A percentile compares a stretch with the other conserved stretches of the same genome.
These are phyloP conservation scores for Apostasia shenzhenica DNA, from an alignment of 106 monocot species.

Conservation along the genomic window DNA sequence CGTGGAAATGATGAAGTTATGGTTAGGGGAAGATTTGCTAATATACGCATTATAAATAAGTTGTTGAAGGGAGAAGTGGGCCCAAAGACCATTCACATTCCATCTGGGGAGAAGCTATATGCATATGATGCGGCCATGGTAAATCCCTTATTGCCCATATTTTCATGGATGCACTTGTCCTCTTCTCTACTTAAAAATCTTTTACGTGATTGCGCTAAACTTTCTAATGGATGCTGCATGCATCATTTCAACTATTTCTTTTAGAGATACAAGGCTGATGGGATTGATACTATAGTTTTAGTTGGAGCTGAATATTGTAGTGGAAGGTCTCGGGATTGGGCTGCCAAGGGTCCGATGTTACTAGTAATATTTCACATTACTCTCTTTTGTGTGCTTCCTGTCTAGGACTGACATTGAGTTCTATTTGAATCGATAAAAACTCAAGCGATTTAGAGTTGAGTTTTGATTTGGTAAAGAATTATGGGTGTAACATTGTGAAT, in stretches of 20 bases:
- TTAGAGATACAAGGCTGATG: slow-evolving; percentile 61
- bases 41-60: slow-evolving; percentile 59
- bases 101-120: slow-evolving; percentile 43
- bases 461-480: no score
- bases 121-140: slow-evolving; percentile 68
- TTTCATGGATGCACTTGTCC: no score
- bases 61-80: slow-evolving; percentile 55
- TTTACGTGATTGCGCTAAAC: no score
- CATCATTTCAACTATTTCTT: background rate
- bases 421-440: no score
- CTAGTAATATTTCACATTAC: no score
- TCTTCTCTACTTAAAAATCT: no score
- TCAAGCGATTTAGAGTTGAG: no score
- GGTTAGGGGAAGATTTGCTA: slow-evolving; percentile 66
- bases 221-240: background rate
- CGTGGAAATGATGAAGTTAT: slow-evolving; percentile 65
- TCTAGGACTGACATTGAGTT: no score
- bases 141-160: background rate
- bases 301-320: slow-evolving; percentile 78
- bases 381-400: no score
- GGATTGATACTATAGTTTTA: slow-evolving; percentile 54
- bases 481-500: no score
- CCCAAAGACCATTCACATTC: slow-evolving; percentile 55
- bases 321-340: slow-evolving; percentile 82
- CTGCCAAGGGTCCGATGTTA: slow-evolving; percentile 76